Evolutionary conservation across 2,329 filamentous ascomycete genomes (phyloP), one percentile per base, ranked within the genome.

Genomic region (Colletotrichum ledebouriae): DNA sequence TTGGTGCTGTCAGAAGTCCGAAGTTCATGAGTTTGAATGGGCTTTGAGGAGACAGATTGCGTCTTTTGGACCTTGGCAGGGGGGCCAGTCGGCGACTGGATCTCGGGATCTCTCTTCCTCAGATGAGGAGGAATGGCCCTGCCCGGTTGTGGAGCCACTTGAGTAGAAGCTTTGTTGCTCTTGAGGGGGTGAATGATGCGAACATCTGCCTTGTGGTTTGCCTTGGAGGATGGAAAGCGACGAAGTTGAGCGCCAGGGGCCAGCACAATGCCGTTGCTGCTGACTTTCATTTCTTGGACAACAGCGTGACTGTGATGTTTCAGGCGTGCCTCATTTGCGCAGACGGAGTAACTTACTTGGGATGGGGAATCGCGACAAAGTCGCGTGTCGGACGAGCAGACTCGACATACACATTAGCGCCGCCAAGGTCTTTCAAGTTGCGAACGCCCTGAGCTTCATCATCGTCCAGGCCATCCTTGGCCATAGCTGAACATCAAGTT

Each of bases 361-460:
- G 42, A 4, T 55, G 49, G 11, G 55, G 56, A 44, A 2, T 15
- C 15, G 46, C 41, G 3, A 22, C 7, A 29, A 47, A 44, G 22
- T 44, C 12, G 6, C 29, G 44, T 4, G 61, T 2, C 17, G 49
- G 41, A 20, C 55, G 61, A 20, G 20, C 56, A 22, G 15, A 33
- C 9, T 15, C 66, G 46, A 29, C 60, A 20, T n/a, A 33, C 20
- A 33, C 44, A 55, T 29, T 29, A 13, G 64, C 49, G 6, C 72
- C 70, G 22, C 72, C 68, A 10, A 68, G 67, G 39, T 73, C 74
- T 47, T 75, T 72, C 42, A 76, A 60, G 25, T 70, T 73, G 7
- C 69, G 66, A 34, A 77, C 77, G 4, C 62, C 69, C 4, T 67
- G 67, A 6, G 76, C 75, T 49, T 79, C 78, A 1, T 73, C 73